phyloP scores from a whole-genome alignment of 768 basidiomycete species.

The Panellus pusillus region DNA sequence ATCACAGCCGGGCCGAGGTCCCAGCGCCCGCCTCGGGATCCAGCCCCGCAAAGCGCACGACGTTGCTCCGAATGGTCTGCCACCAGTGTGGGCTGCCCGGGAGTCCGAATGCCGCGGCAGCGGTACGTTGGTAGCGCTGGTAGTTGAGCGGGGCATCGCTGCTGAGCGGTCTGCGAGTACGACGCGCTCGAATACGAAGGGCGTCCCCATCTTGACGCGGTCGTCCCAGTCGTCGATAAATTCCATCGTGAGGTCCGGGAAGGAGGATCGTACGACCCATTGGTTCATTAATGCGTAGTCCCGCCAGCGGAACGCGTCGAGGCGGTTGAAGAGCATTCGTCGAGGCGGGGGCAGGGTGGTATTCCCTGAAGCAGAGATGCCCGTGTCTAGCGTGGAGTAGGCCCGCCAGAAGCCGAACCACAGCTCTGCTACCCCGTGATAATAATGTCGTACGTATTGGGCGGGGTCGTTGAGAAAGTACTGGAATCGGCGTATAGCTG shows the following conservation, averaged over 20 bases:
- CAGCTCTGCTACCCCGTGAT: conserved; percentile 91
- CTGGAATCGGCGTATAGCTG: conserved; percentile 30
- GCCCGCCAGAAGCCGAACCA: conserved; percentile 93
- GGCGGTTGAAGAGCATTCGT: conserved; percentile 73
- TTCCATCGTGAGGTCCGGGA: conserved; percentile 80
- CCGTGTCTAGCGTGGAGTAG: conserved; percentile 77
- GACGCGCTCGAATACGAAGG: conserved; percentile 85
- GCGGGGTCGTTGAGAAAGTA: conserved; percentile 83
- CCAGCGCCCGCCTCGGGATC: conserved; percentile 43
- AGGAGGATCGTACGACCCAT: conserved; percentile 75
- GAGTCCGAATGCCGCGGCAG: conserved; percentile 71
- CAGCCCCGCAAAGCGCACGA: conserved; percentile 70
- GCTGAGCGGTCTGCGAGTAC: conserved; percentile 86
- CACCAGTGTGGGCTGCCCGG: conserved; percentile 84
- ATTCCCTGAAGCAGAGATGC: conserved; percentile 62
- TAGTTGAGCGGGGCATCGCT: conserved; percentile 70
- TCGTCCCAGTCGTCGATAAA: conserved; percentile 85
- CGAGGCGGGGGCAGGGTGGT: conserved; percentile 73
- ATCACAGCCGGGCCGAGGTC: conserved; percentile 69
- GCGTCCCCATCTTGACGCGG: conserved; percentile 63
- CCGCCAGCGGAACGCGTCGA: conserved; percentile 79
- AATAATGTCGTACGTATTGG: conserved; percentile 92
- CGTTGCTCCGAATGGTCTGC: conserved; percentile 70
- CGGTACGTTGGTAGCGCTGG: conserved; percentile 70
- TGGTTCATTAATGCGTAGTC: conserved; percentile 93